phyloP scores from a whole-genome alignment of 2,329 filamentous ascomycete species.

The Pyricularia sp. region DNA sequence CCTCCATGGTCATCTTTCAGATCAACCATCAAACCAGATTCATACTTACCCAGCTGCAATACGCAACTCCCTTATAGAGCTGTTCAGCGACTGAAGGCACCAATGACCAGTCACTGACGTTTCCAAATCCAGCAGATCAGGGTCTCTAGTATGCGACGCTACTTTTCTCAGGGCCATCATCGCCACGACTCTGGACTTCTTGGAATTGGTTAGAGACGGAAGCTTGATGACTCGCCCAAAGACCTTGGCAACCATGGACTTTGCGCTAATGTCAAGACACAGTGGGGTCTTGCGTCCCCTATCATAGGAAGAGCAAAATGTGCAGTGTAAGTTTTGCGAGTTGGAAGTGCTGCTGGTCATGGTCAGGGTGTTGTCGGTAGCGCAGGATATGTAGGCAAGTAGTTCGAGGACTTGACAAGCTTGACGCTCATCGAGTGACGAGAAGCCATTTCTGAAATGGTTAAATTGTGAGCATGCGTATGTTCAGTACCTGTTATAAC shows the following conservation, averaged over 20 bases:
- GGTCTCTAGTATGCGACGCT: slow-evolving; percentile 49
- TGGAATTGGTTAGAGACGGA: slow-evolving; percentile 35
- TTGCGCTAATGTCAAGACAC: slow-evolving; percentile 13
- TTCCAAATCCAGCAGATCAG: slow-evolving; percentile 51
- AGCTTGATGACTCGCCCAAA: slow-evolving; percentile 34
- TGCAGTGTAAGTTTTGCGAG: slow-evolving; percentile 8
- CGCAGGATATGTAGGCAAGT: slow-evolving; percentile 45
- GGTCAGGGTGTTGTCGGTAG: slow-evolving; percentile 31
- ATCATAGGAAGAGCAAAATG: not conserved
- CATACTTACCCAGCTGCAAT: slow-evolving; percentile 56
- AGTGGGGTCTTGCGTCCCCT: slow-evolving; percentile 4
- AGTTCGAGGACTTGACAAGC: slow-evolving; percentile 21
- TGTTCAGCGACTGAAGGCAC: slow-evolving; percentile 69
- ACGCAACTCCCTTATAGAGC: slow-evolving; percentile 73
- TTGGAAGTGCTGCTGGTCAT: slow-evolving; percentile 1
- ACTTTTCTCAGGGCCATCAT: slow-evolving; percentile 61
- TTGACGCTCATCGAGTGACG: slow-evolving; percentile 8
- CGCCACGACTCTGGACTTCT: slow-evolving; percentile 52
- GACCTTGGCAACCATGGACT: slow-evolving; percentile 26
- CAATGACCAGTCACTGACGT: slow-evolving; percentile 60
- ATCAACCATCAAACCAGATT: not conserved
- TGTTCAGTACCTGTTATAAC: not conserved
- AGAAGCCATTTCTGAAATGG: slow-evolving; percentile 10
- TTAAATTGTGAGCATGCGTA: not conserved
- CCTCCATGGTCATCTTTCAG: not conserved